These are phyloP conservation scores for Thozetella sp. DNA, from an alignment of 495 filamentous ascomycete species.

Conservation along the genomic window DNA sequence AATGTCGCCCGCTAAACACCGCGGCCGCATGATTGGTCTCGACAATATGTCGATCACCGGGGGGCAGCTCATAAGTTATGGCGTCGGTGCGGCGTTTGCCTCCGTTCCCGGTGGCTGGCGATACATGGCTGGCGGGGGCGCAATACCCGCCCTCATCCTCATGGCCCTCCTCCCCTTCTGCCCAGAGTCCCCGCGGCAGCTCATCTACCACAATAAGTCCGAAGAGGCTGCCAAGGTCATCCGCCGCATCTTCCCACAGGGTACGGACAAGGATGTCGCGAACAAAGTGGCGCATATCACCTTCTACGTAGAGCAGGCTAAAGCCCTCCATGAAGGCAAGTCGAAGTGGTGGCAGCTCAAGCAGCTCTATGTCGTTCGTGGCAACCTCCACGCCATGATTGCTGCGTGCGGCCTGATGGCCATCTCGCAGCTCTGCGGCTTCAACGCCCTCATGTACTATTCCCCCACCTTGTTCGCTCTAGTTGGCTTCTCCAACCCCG, in stretches of 20 bases:
- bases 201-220: constrained; percentile 40
- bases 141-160: constrained; percentile 46
- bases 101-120: constrained; percentile 49
- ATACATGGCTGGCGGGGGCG: constrained; percentile 49
- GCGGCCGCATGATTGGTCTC: constrained; percentile 55
- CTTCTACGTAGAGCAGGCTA: constrained; percentile 34
- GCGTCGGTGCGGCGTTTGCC: constrained; percentile 52
- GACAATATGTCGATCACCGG: constrained; percentile 58
- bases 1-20: constrained; percentile 49
- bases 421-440: constrained; percentile 47
- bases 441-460: constrained; percentile 54
- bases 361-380: constrained; percentile 40
- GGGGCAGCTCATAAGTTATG: constrained; percentile 53
- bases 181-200: constrained; percentile 56
- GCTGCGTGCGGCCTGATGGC: constrained; percentile 51
- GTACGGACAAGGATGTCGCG: constrained; percentile 30
- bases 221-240: constrained; percentile 41
- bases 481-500: constrained; percentile 52
- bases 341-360: constrained; percentile 37
- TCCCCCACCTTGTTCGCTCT: constrained; percentile 50
- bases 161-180: constrained; percentile 42
- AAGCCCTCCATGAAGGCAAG: constrained; percentile 29
- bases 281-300: constrained; percentile 36
- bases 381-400: constrained; percentile 44
- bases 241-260: constrained; percentile 33